These are phyloP conservation scores for Poterioochromonas sp. DNA, from an alignment of 352 stramenopile species.

Conservation along the genomic window DNA sequence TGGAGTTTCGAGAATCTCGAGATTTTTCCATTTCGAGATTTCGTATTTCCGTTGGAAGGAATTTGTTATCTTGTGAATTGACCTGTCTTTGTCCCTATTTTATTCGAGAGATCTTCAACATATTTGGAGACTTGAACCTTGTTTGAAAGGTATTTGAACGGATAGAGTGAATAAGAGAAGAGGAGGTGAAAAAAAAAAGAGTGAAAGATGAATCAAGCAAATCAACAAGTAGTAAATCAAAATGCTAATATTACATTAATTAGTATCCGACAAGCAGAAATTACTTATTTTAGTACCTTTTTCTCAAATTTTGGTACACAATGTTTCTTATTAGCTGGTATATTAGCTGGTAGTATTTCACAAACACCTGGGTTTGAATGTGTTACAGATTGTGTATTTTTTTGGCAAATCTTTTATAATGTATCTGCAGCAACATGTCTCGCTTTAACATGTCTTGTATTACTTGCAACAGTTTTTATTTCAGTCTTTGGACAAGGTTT, in stretches of 20 bases:
- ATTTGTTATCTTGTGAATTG: too few species aligned
- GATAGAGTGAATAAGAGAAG: too few species aligned
- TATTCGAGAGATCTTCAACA: too few species aligned
- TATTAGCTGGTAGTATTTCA: neutral
- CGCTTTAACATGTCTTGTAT: neutral
- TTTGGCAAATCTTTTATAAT: neutral
- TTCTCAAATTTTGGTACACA: slow-evolving; percentile 24
- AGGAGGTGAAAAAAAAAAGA: neutral
- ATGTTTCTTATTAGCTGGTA: neutral
- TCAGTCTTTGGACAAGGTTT: neutral
- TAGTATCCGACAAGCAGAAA: slow-evolving; percentile 2
- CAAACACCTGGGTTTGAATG: neutral
- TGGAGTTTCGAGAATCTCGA: too few species aligned
- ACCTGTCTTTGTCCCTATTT: too few species aligned
- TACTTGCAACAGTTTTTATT: slow-evolving; percentile 2
- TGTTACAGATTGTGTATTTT: neutral
- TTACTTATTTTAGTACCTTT: slow-evolving; percentile 8
- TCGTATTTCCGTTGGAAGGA: too few species aligned
- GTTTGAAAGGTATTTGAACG: too few species aligned
- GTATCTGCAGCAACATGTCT: neutral
- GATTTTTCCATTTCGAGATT: too few species aligned
- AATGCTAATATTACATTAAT: neutral
- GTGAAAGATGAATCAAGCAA: slow-evolving; percentile 1
- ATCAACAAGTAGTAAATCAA: neutral
- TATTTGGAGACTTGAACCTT: too few species aligned